These are phyloP conservation scores for Cytospora chrysosperma DNA, from an alignment of 2,329 filamentous ascomycete genomes.

Conservation along the genomic window DNA sequence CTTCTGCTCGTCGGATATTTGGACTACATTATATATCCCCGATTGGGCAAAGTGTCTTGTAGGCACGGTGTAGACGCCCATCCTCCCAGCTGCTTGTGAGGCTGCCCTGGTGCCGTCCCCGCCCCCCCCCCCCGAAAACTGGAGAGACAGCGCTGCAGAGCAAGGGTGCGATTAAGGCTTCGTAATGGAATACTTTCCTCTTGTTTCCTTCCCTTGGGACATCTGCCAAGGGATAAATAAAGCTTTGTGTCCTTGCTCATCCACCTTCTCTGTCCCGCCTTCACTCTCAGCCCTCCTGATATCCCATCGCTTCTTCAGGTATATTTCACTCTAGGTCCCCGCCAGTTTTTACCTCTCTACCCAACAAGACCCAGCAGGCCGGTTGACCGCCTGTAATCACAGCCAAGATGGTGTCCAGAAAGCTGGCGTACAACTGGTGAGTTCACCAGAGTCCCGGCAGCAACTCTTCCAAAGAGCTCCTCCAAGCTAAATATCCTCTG, in stretches of 20 bases:
- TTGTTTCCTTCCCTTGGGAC: not conserved
- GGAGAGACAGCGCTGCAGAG: not conserved
- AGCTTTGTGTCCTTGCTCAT: not conserved
- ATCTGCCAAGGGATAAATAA: constrained; percentile 9
- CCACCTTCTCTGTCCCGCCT: not conserved
- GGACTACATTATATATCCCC: not conserved
- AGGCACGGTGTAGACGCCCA: too few relatives aligned
- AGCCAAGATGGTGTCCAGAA: constrained; percentile 30
- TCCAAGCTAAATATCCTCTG: not conserved
- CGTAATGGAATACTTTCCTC: not conserved
- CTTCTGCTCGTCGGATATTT: not conserved
- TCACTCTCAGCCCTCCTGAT: not conserved
- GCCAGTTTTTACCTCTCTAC: not conserved
- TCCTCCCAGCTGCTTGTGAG: constrained; percentile 4
- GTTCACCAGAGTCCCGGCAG: not conserved
- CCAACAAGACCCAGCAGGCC: constrained; percentile 2
- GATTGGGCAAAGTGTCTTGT: constrained; percentile 9
- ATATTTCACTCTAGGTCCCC: not conserved
- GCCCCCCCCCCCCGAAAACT: not conserved
- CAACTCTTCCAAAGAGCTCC: too few relatives aligned
- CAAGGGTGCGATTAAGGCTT: not conserved
- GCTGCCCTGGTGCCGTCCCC: not conserved
- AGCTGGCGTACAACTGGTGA: constrained; percentile 32
- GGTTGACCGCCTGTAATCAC: constrained; percentile 16
- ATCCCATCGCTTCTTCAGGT: not conserved